Base-by-base conservation (phyloP, 2,329 filamentous ascomycete genomes). In the Tolypocladium amazonense region DNA sequence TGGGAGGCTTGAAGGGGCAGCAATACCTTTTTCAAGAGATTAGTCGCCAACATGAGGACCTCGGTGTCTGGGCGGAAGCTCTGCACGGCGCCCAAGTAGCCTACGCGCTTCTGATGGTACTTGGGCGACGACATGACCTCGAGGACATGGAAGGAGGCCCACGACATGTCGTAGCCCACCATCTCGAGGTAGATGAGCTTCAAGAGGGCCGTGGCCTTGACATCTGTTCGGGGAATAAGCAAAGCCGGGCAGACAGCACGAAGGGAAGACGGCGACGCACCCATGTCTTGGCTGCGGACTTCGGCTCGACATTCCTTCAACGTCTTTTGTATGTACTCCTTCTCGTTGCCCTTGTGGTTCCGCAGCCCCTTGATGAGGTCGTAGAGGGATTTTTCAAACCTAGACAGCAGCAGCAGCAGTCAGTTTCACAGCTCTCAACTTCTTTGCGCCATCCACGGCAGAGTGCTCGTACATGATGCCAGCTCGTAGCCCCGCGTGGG, bases 151-250 rank as follows among this genome's bases (percentile, higher is more conserved):
- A 99, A 99, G 15, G 92, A 92, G 4, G 94, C 94, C 94, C 94
- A 99, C 3, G 93, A 97, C 94, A 99, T 99, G 75, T 97, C 94
- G 72, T 97, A 90, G 18, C 94, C 94, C 67, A 97, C 92, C 94
- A 99, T 99, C 73, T 99, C 94, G 65, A 99, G 85, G 73, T 99
- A 99, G 58, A 97, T 88, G 67, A 99, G 83, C 79, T 99, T 99
- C 70, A 99, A 80, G 58, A 99, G 82, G 54, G 94, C 94, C 39
- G 92, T 97, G 25, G 94, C 92, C 80, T 99, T 99, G 75, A 96
- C 83, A 77, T 97, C 92, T 90, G 61, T 58, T 56, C 58, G 58
- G 30, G 3, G 50, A 56, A 55, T 63, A 50, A 65, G 58, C 56
- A 30, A 11, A 4, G 18, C 23, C 9, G 2, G 35, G 30, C 30